Percentiles rank a stretch among this genome's conserved stretches.
phyloP scores from a whole-genome alignment of 345 rosid genomes.

The Litchi chinensis region DNA sequence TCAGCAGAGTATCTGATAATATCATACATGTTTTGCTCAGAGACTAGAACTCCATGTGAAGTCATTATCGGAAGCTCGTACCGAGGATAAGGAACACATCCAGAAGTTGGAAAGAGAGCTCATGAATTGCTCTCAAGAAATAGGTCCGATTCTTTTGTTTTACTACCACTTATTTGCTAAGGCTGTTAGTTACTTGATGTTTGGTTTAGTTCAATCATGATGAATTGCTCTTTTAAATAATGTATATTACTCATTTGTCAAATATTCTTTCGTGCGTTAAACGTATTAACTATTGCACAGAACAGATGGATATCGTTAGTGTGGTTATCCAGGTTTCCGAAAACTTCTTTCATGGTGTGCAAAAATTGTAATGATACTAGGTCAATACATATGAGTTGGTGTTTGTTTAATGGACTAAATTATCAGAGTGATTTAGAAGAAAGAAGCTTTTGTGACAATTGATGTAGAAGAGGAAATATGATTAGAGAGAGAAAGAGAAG shows the following conservation, averaged over 20 bases:
- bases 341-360: background rate
- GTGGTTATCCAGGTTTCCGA: background rate
- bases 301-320: background rate
- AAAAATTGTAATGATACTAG: background rate
- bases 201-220: background rate
- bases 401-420: background rate
- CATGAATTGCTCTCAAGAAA: conserved; percentile 75
- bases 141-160: conserved; percentile 50
- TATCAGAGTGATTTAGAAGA: background rate
- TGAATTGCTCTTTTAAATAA: background rate
- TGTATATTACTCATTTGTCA: background rate
- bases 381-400: background rate
- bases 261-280: background rate
- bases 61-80: conserved; percentile 61
- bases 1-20: conserved; percentile 19
- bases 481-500: background rate
- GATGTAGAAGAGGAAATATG: background rate
- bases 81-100: conserved; percentile 57
- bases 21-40: conserved; percentile 40
- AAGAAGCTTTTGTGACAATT: background rate
- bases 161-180: background rate
- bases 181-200: conserved; percentile 1
- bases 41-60: conserved; percentile 57
- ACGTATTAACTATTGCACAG: background rate
- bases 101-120: conserved; percentile 70